Base-by-base conservation (phyloP, 805 yeast genomes). In the Cyberlindnera nakhonratchasimensis region DNA sequence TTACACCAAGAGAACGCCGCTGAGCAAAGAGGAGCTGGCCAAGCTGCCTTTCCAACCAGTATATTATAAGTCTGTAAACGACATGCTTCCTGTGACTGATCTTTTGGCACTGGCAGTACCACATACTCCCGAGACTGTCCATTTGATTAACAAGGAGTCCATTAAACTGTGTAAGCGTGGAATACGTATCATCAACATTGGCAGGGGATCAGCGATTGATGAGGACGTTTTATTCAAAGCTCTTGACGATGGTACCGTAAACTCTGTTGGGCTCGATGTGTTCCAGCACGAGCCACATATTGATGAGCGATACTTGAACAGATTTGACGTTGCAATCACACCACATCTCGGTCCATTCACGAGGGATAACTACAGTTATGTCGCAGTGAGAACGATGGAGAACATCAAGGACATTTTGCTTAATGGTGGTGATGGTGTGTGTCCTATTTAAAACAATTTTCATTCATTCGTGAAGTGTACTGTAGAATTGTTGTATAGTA, bases 261-360 rank as follows among this genome's bases (percentile, higher is more conserved):
- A 72, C 7, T 75, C 80, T 55, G 86, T 81, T 8, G 93, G 91
- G 0, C 58, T 83, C 24, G 95, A 86, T 54, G 95, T 86, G 5
- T 83, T 66, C 58, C 79, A 75, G 45, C 59, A 75, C 19, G 95
- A 86, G 60, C 86, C 86, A 6, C 37, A 52, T 0, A 72, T 81
- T 16, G 71, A 75, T 46, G 64, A 67, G 12, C 75, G 69, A 25
- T 68, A 81, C 30, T 49, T 73, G 28, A 63, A 66, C 6, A 70
- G 90, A 55, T 69, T 75, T 50, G 88, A 84, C 57, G 85, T 84
- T 13, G 62, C 80, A 0, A 38, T 53, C 18, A 43, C 52, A 5
- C 95, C 95, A 3, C 93, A 86, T 60, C 54, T 84, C 31, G 93
- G 89, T 0, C 81, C 87, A 21, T 72, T 82, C 7, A 81, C 88